phyloP scores from a whole-genome alignment of 768 basidiomycete genomes.

The Cystobasidium ongulense region DNA sequence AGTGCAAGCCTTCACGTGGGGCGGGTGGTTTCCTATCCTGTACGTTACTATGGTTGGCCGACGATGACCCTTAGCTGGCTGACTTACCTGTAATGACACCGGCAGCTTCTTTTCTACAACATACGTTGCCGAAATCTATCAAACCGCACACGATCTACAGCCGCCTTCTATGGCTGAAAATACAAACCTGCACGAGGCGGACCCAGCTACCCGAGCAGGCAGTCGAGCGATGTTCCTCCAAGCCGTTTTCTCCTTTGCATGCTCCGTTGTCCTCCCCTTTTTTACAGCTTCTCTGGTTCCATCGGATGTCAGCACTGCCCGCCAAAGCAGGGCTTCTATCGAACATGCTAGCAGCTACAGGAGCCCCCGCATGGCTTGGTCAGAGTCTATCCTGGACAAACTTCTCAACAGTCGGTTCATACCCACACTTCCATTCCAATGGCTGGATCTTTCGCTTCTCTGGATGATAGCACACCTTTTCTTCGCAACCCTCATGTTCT shows the following conservation, averaged over 20 bases:
- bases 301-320: background rate
- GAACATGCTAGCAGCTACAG: background rate
- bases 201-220: constrained; percentile 61
- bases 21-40: constrained; percentile 86
- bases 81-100: background rate
- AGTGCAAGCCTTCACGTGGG: constrained; percentile 67
- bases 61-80: background rate
- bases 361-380: background rate
- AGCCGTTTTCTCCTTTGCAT: constrained; percentile 59
- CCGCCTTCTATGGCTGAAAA: background rate
- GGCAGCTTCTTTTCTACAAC: constrained; percentile 45
- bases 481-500: constrained; percentile 67
- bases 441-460: constrained; percentile 57
- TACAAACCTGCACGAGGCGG: constrained; percentile 52
- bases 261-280: constrained; percentile 64
- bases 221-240: constrained; percentile 74
- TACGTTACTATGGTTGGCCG: constrained; percentile 42
- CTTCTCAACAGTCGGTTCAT: constrained; percentile 9
- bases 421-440: constrained; percentile 43
- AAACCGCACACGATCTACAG: constrained; percentile 43
- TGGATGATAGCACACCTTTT: constrained; percentile 72
- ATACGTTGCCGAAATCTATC: constrained; percentile 82
- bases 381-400: constrained; percentile 31
- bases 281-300: constrained; percentile 33
- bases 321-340: background rate